Base-by-base conservation (phyloP, 495 filamentous ascomycete genomes). In the Diplogelasinospora grovesii region DNA sequence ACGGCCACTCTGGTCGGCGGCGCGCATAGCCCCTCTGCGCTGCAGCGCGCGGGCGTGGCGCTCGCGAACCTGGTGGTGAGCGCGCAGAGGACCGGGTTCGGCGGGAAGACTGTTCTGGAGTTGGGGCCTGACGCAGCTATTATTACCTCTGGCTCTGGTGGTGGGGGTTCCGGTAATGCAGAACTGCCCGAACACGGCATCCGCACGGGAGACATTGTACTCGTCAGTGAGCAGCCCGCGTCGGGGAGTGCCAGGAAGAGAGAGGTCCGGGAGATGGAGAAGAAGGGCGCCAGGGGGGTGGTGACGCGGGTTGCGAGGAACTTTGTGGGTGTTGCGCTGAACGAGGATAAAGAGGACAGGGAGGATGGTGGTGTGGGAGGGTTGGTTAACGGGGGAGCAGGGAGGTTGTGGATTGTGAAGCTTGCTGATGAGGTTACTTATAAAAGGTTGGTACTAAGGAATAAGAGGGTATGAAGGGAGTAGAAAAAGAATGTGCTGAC, bases 401-500 rank as follows among this genome's bases (percentile, higher is more conserved):
- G 86, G 68, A 26, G 81, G 35, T 53, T 81, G 22, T 81, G 77
- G 79, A 52, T 79, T 22, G 81, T 98, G 15, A 97, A 97, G 68
- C 65, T 97, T 53, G 88, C 92, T 11, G 95, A 97, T 63, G 93
- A 97, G 65, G 82, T 95, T 48, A 95, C 89, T 25, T 89, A 83
- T 63, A 76, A 83, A 64, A 71, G 88, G 82, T 28, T 15, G 13
- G 22, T 33, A 28, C n/a, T 5, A 10, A 15, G 25, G 14, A 24
- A 4, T 21, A 13, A 19, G 21, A 26, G 9, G 31, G 25, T 30
- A 11, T 24, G 18, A 14, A 31, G 27, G 21, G 31, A 39, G 11
- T 23, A n/a, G n/a, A n/a, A n/a, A n/a, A n/a, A n/a, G n/a, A n/a
- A n/a, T n/a, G n/a, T n/a, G n/a, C n/a, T n/a, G 35, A 33, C n/a